Conservation (phyloP, 306 rosid species). For the Cicer bijugum region DNA sequence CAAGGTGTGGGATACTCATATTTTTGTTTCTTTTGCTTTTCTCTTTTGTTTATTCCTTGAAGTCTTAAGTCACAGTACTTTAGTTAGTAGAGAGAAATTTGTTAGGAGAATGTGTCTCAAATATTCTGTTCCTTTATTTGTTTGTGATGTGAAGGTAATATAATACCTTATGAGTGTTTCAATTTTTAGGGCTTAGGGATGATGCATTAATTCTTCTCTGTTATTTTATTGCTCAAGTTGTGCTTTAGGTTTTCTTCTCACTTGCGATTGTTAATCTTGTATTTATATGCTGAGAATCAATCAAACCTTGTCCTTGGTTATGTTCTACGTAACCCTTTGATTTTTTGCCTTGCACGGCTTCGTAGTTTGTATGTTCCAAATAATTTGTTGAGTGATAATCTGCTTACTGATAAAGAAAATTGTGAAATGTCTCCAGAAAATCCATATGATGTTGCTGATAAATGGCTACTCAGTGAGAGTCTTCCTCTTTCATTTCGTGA, state of each 20-base stretch:
- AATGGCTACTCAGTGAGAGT: constrained; percentile 90
- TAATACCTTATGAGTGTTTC: constrained; percentile 20
- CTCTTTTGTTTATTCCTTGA: constrained; percentile 35
- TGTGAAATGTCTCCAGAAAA: constrained; percentile 62
- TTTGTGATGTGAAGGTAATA: constrained; percentile 18
- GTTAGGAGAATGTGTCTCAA: constrained; percentile 14
- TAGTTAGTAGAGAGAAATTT: constrained; percentile 14
- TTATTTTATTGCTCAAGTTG: constrained; percentile 27
- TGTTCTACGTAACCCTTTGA: constrained; percentile 21
- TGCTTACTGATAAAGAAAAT: constrained; percentile 26
- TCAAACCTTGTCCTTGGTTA: constrained; percentile 10
- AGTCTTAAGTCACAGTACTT: constrained; percentile 11
- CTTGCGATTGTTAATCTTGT: constrained; percentile 34
- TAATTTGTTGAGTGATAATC: constrained; percentile 34
- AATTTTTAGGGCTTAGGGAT: constrained; percentile 29
- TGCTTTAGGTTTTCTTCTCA: constrained; percentile 14
- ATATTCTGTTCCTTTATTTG: constrained; percentile 24
- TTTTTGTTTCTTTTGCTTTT: constrained; percentile 24
- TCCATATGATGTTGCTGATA: constrained; percentile 86
- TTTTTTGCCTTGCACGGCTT: constrained; percentile 26
- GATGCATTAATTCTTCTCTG: constrained; percentile 22
- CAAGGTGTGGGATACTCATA: constrained; percentile 4
- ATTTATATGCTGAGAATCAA: constrained; percentile 36
- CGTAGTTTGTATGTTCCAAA: constrained; percentile 2
- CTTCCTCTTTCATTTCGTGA: constrained; percentile 92